Evolutionary conservation across 495 filamentous ascomycete genomes (phyloP).

Genomic region (Bryoglossum gracile): DNA sequence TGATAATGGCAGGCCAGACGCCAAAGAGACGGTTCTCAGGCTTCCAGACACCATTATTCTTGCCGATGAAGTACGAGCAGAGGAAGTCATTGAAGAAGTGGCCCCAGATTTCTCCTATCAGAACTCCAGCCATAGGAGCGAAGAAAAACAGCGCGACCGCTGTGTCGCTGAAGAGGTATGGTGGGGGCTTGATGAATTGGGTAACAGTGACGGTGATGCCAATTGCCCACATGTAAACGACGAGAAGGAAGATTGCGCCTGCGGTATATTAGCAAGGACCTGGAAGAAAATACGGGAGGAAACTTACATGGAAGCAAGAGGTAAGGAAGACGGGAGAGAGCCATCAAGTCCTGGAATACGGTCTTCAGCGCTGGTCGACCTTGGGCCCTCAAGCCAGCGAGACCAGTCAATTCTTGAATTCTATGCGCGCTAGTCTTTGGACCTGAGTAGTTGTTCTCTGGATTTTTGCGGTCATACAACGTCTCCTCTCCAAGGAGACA

Average conservation of each 20-base stretch:
- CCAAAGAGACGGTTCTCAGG: conserved; percentile 23
- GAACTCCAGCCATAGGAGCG: conserved; percentile 31
- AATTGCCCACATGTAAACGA: conserved; percentile 33
- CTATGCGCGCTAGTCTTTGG: conserved; percentile 10
- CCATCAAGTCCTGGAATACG: conserved; percentile 19
- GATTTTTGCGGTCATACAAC: conserved; percentile 30
- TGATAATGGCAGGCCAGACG: neutral
- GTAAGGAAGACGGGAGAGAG: conserved; percentile 23
- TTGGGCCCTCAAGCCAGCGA: conserved; percentile 21
- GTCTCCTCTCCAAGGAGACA: conserved; percentile 43
- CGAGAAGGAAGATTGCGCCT: conserved; percentile 8
- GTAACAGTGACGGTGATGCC: conserved; percentile 29
- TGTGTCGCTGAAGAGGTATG: conserved; percentile 28
- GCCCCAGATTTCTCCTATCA: conserved; percentile 31
- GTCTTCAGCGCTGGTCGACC: conserved; percentile 17
- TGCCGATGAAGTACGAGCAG: conserved; percentile 15
- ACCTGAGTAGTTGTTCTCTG: no score
- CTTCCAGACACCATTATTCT: conserved; percentile 17
- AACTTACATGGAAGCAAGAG: conserved; percentile 26
- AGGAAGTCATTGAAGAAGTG: conserved; percentile 37
- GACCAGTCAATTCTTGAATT: conserved; percentile 22
- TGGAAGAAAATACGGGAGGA: neutral
- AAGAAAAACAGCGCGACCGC: conserved; percentile 29
- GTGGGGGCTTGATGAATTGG: conserved; percentile 31
- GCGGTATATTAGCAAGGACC: neutral